Base-by-base conservation (phyloP, 768 basidiomycete species). In the Boletus insuetus region DNA sequence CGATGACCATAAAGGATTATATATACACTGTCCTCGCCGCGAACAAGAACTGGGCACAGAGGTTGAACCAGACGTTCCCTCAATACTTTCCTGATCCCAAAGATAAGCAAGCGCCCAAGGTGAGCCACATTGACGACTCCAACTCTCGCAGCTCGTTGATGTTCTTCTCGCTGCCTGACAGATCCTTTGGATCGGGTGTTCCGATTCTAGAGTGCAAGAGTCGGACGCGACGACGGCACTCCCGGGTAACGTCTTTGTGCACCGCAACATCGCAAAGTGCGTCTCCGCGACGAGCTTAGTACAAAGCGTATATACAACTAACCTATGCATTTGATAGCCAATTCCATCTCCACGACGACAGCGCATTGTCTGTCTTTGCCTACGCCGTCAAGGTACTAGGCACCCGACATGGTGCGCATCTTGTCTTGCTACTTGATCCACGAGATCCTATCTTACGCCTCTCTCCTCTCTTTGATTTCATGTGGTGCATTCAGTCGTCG, bases 231-330 rank as follows among this genome's bases (percentile, higher is more conserved):
- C 84, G 35, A 82, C 76, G 35, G 75, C 82, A 10, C 78, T 78
- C 58, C 93, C 93, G 0, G 91, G 92, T 50, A 86, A 87, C 42
- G 82, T 90, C 56, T 94, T 95, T 63, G 84, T 87, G 29, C 85
- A 92, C 71, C 77, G 93, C 45, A 94, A 94, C 71, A 86, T 95
- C 60, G 93, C 91, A 50, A 94, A 94, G 85, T 90, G 63, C 55
- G 81, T 72, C 32, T 31, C 29, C 31, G 6, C 12, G 24, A 37
- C 35, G 26, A 26, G 6, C 31, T n/a, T 26, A 6, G 1, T n/a
- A 29, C 6, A 40, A 24, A 7, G 17, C 2, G 6, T n/a, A 12
- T 22, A 3, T 11, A 10, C 24, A 22, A 24, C 48, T 38, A 14
- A 55, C 34, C 10, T 7, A 38, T 20, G 19, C 26, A 14, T 17